These are phyloP conservation scores for Leccinum subrobustum DNA, from an alignment of 1,284 basidiomycete genomes.

Conservation along the genomic window DNA sequence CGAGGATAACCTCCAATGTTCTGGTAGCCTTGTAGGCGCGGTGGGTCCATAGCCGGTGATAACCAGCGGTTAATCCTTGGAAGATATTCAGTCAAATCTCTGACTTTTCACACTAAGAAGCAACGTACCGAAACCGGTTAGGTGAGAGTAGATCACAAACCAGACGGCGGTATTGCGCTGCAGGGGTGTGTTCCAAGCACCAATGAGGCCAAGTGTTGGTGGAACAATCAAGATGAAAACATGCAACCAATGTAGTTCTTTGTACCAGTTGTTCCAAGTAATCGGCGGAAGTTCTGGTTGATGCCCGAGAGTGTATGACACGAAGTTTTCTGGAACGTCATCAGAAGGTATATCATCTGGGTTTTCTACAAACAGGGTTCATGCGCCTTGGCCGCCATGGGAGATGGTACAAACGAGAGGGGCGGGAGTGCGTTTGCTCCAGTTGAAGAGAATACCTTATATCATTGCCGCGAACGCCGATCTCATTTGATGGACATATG, in stretches of 20 bases:
- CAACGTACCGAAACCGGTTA: slow-evolving; percentile 69
- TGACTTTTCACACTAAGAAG: neutral
- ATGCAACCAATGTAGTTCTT: slow-evolving; percentile 31
- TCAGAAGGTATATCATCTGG: slow-evolving; percentile 19
- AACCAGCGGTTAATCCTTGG: slow-evolving; percentile 65
- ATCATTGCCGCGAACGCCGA: neutral
- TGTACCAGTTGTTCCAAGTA: slow-evolving; percentile 31
- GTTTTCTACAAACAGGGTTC: slow-evolving; percentile 6
- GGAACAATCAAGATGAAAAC: slow-evolving; percentile 20
- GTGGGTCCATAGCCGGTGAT: slow-evolving; percentile 89
- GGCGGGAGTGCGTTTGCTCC: neutral
- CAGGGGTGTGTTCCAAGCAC: slow-evolving; percentile 43
- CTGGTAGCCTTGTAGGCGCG: slow-evolving; percentile 83
- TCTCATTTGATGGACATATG: neutral
- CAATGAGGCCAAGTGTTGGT: slow-evolving; percentile 22
- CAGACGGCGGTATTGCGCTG: slow-evolving; percentile 65
- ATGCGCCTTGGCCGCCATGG: neutral
- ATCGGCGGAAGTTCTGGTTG: slow-evolving; percentile 50
- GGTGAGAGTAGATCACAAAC: slow-evolving; percentile 74
- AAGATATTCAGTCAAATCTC: neutral
- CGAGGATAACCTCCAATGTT: slow-evolving; percentile 76
- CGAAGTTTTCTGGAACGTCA: slow-evolving; percentile 56
- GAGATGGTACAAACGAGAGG: neutral
- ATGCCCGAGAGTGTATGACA: slow-evolving; percentile 53
- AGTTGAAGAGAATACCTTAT: neutral